Percentiles rank a stretch among this genome's conserved stretches.
Evolutionary conservation across 1,284 basidiomycete genomes (phyloP).

Genomic region (Limonomyces culmigenus): DNA sequence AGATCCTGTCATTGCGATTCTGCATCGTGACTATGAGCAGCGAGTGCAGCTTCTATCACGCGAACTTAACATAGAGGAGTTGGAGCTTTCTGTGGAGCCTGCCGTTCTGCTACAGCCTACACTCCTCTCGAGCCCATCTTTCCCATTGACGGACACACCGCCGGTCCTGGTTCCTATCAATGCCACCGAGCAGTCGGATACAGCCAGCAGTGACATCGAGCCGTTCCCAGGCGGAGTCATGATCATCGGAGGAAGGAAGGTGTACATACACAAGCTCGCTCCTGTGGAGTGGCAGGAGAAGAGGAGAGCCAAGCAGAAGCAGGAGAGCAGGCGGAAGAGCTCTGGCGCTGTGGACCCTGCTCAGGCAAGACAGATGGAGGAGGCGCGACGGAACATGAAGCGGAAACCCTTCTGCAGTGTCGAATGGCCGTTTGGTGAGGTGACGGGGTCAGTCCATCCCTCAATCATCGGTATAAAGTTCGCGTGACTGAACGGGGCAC

Average conservation of each 20-base stretch:
- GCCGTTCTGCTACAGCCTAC: constrained; percentile 27
- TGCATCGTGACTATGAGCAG: constrained; percentile 49
- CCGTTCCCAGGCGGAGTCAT: constrained; percentile 46
- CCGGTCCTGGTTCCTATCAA: constrained; percentile 28
- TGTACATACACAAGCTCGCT: constrained; percentile 41
- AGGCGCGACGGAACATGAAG: constrained; percentile 33
- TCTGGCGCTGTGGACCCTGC: constrained; percentile 19
- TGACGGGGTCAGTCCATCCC: constrained; percentile 33
- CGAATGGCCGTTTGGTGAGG: constrained; percentile 57
- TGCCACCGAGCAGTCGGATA: constrained; percentile 11
- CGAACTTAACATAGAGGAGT: constrained; percentile 29
- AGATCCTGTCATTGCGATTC: constrained; percentile 32
- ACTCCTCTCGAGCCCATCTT: constrained; percentile 12
- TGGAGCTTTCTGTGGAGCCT: constrained; percentile 34
- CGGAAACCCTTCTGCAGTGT: constrained; percentile 24
- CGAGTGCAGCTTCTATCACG: constrained; percentile 43
- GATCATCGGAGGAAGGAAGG: constrained; percentile 44
- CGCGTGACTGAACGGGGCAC: constrained; percentile 26
- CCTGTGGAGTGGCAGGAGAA: constrained; percentile 32
- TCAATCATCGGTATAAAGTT: constrained; percentile 4
- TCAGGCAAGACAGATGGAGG: constrained; percentile 36
- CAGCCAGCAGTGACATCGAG: constrained; percentile 11
- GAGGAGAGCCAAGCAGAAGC: constrained; percentile 23
- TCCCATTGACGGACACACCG: constrained; percentile 5
- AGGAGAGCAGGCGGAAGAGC: constrained; percentile 29